phyloP scores from a whole-genome alignment of 2,329 filamentous ascomycete genomes.

The Aotearoamyces nothofagi region DNA sequence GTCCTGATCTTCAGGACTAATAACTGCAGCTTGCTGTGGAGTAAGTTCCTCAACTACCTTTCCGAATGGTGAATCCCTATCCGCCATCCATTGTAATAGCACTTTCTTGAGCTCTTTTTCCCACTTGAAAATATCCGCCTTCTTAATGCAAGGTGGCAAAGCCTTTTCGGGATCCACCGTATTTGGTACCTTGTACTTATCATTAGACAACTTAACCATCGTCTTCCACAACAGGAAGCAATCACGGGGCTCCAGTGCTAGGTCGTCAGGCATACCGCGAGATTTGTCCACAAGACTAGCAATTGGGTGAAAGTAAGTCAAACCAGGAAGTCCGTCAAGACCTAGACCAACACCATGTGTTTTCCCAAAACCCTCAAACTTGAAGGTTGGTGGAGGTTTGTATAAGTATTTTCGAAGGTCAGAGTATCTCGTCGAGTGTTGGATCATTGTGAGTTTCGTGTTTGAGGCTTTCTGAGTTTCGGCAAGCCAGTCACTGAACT shows the following conservation, averaged over 20 bases:
- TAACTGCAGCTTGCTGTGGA: conserved; percentile 3
- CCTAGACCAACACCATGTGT: conserved; percentile 25
- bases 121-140: conserved; percentile 52
- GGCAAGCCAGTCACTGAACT: conserved; percentile 55
- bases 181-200: conserved; percentile 31
- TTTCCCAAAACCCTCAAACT: conserved; percentile 18
- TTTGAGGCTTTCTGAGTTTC: conserved; percentile 48
- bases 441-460: conserved; percentile 49
- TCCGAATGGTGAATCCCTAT: conserved; percentile 27
- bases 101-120: conserved; percentile 42
- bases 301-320: conserved; percentile 43
- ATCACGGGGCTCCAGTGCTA: conserved; percentile 56
- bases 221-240: conserved; percentile 49
- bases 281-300: conserved; percentile 43
- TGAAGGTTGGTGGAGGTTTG: conserved; percentile 28
- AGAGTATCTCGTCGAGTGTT: conserved; percentile 56
- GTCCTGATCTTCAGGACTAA: conserved; percentile 1
- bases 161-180: conserved; percentile 31
- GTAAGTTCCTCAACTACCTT: conserved; percentile 30
- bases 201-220: conserved; percentile 42
- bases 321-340: conserved; percentile 23
- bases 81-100: conserved; percentile 44
- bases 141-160: conserved; percentile 40
- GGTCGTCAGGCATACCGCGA: conserved; percentile 49
- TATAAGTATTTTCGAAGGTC: conserved; percentile 66